Evolutionary conservation across 192 early-diverging fungal genomes (phyloP).

Genomic region (Pilobolus umbonatus): DNA sequence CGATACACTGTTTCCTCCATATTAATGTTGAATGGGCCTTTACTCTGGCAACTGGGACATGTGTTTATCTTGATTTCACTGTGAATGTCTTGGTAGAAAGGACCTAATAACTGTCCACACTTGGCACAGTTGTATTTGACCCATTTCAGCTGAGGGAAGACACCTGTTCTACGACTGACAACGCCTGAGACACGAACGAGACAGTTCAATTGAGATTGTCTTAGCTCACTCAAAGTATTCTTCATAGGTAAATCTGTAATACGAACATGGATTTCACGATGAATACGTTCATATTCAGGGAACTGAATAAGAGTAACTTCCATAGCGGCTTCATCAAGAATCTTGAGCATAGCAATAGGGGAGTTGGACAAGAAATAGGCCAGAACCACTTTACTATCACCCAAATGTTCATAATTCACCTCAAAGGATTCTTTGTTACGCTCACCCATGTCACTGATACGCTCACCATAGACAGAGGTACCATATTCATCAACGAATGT

Average conservation of each 20-base stretch:
- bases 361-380: constrained; percentile 89
- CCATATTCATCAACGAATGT: constrained; percentile 82
- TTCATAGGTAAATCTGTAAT: constrained; percentile 84
- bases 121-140: constrained; percentile 95
- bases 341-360: constrained; percentile 80
- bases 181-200: constrained; percentile 89
- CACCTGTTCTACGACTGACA: constrained; percentile 87
- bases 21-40: constrained; percentile 90
- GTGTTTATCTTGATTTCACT: constrained; percentile 78
- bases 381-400: constrained; percentile 71
- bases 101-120: constrained; percentile 86
- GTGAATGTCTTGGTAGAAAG: constrained; percentile 90
- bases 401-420: constrained; percentile 80
- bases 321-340: constrained; percentile 92
- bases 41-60: constrained; percentile 85
- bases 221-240: constrained; percentile 82
- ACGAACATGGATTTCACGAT: constrained; percentile 90
- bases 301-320: constrained; percentile 86
- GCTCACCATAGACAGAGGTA: constrained; percentile 89
- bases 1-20: constrained; percentile 95
- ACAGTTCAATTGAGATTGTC: constrained; percentile 89
- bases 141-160: constrained; percentile 96
- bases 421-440: constrained; percentile 79
- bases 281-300: constrained; percentile 87
- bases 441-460: constrained; percentile 80